Conservation (phyloP, 768 basidiomycete species). For the Hortiboletus flavorubellus region DNA sequence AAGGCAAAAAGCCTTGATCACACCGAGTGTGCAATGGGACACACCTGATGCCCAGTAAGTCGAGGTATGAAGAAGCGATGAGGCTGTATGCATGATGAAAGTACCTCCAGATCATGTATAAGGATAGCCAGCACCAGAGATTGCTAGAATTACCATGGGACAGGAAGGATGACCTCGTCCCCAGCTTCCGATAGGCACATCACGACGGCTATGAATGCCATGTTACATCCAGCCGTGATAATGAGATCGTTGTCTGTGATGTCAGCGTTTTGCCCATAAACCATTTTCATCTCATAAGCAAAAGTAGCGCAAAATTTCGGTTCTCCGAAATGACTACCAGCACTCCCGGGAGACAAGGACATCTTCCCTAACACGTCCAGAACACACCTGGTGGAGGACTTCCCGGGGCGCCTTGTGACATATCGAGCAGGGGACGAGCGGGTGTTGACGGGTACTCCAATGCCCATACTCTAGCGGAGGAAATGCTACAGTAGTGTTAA, state of each 20-base stretch:
- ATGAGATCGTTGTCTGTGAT: conserved; percentile 56
- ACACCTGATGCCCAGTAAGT: conserved; percentile 56
- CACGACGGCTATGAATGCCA: conserved; percentile 61
- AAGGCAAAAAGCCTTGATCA: conserved; percentile 58
- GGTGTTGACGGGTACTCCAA: conserved; percentile 39
- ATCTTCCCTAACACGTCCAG: conserved; percentile 47
- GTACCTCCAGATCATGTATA: conserved; percentile 42
- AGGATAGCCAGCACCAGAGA: background rate
- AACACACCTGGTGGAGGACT: conserved; percentile 54
- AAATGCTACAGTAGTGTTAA: conserved; percentile 40
- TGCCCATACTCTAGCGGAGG: conserved; percentile 58
- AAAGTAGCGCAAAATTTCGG: conserved; percentile 46
- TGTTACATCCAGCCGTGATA: conserved; percentile 68
- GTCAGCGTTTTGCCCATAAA: conserved; percentile 52
- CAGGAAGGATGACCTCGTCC: conserved; percentile 68
- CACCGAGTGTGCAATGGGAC: conserved; percentile 52
- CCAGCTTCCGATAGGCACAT: conserved; percentile 67
- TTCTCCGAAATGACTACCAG: conserved; percentile 58
- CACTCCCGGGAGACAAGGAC: conserved; percentile 40
- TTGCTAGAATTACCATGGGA: conserved; percentile 52
- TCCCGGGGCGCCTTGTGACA: conserved; percentile 77
- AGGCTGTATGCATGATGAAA: conserved; percentile 55
- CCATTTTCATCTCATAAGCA: conserved; percentile 55
- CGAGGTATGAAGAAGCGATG: background rate
- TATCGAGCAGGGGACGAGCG: conserved; percentile 54